A percentile compares a stretch with the other conserved stretches of the same genome.
Conservation (phyloP, 208 protist species). For the Wallacemonas sp. region DNA sequence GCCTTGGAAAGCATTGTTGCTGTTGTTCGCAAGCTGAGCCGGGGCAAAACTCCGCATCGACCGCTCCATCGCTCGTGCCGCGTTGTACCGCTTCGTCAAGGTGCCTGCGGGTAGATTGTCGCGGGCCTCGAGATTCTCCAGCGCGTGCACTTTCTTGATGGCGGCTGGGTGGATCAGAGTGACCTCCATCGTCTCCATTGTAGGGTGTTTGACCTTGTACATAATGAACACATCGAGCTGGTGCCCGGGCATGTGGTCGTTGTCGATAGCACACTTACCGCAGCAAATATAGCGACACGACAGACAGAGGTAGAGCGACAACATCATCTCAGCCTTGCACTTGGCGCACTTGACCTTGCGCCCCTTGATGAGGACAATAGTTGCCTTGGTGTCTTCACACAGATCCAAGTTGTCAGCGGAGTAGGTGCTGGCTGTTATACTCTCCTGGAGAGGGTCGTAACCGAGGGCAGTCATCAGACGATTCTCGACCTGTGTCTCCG, state of each 20-base stretch:
- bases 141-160: conserved; percentile 56
- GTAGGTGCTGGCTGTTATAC: conserved; percentile 9
- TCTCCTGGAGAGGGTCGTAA: conserved; percentile 52
- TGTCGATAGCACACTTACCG: conserved; percentile 71
- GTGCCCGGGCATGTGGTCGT: conserved; percentile 60
- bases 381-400: conserved; percentile 15
- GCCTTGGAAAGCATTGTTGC: conserved; percentile 3
- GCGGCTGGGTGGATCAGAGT: conserved; percentile 48
- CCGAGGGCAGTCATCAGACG: conserved; percentile 59
- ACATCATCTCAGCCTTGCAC: conserved; percentile 54
- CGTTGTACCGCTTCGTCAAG: conserved; percentile 33
- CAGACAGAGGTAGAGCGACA: conserved; percentile 63
- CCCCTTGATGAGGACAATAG: conserved; percentile 36
- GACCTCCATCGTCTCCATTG: conserved; percentile 30
- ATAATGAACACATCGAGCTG: conserved; percentile 60
- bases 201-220: conserved; percentile 53
- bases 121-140: conserved; percentile 76
- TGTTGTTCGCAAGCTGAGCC: background rate
- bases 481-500: conserved; percentile 49
- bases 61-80: conserved; percentile 17
- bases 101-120: conserved; percentile 65
- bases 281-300: conserved; percentile 67
- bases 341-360: conserved; percentile 53
- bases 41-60: conserved; percentile 15
- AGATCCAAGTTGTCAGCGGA: background rate